These are phyloP conservation scores for Mycena venus DNA, from an alignment of 768 basidiomycete species.

Conservation along the genomic window DNA sequence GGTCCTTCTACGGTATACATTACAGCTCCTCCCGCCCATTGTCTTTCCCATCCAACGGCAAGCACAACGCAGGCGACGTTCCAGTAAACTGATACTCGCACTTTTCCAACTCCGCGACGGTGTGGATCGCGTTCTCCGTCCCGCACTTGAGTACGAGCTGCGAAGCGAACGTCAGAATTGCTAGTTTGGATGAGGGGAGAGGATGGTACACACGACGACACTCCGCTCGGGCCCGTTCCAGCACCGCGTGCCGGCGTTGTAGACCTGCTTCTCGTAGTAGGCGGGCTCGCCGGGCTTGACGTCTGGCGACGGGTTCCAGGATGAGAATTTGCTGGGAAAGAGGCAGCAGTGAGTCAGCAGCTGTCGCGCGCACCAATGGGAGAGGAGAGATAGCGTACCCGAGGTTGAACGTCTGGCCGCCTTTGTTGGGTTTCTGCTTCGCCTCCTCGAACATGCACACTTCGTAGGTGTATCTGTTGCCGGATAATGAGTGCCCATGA, in stretches of 20 bases:
- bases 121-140: slow-evolving; percentile 82
- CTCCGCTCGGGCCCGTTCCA: slow-evolving; percentile 97
- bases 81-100: slow-evolving; percentile 94
- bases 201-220: slow-evolving; percentile 68
- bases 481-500: not conserved
- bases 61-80: slow-evolving; percentile 88
- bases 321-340: slow-evolving; percentile 72
- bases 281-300: slow-evolving; percentile 72
- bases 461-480: slow-evolving; percentile 89
- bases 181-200: not conserved
- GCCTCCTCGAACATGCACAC: slow-evolving; percentile 93
- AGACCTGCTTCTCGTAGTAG: slow-evolving; percentile 87
- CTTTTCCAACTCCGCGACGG: slow-evolving; percentile 92
- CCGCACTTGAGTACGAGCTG: slow-evolving; percentile 90
- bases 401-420: slow-evolving; percentile 80
- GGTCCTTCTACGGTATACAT: slow-evolving; percentile 18
- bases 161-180: slow-evolving; percentile 2
- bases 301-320: slow-evolving; percentile 80
- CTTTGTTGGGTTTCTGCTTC: slow-evolving; percentile 88
- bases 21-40: slow-evolving; percentile 61
- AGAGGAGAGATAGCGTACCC: slow-evolving; percentile 71
- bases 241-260: slow-evolving; percentile 88
- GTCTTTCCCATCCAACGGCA: slow-evolving; percentile 59
- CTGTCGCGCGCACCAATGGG: not conserved
- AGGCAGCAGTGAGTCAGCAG: slow-evolving; percentile 4